Percentiles rank a stretch among this genome's conserved stretches.
Evolutionary conservation across 192 early-diverging fungal genomes (phyloP).

Genomic region (Thamnidium elegans): DNA sequence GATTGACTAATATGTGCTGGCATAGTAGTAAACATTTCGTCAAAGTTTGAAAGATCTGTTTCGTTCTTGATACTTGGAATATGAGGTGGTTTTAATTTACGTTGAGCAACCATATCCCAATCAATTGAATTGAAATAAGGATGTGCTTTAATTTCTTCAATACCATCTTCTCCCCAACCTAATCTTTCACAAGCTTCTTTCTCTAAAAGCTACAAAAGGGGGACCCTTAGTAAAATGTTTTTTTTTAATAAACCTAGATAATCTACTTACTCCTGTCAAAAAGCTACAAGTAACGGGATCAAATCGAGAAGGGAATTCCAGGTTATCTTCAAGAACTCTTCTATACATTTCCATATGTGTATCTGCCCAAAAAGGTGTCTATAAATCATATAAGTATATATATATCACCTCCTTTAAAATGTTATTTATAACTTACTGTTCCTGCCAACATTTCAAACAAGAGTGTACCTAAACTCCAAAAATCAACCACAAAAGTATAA

Average conservation of each 20-base stretch:
- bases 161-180: slow-evolving; percentile 53
- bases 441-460: slow-evolving; percentile 75
- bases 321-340: slow-evolving; percentile 48
- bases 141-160: slow-evolving; percentile 70
- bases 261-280: slow-evolving; percentile 42
- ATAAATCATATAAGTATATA: background rate
- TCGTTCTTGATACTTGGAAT: slow-evolving; percentile 57
- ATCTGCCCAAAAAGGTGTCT: slow-evolving; percentile 62
- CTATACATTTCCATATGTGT: slow-evolving; percentile 57
- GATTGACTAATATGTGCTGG: slow-evolving; percentile 37
- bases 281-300: slow-evolving; percentile 41
- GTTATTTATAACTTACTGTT: slow-evolving; percentile 27
- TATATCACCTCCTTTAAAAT: background rate
- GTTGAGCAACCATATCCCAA: slow-evolving; percentile 58
- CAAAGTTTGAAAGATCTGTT: slow-evolving; percentile 54
- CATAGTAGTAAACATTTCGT: slow-evolving; percentile 50
- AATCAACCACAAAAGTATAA: slow-evolving; percentile 75
- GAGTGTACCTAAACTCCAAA: slow-evolving; percentile 79
- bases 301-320: slow-evolving; percentile 47
- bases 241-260: background rate
- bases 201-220: slow-evolving; percentile 44
- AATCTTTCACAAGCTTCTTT: slow-evolving; percentile 59
- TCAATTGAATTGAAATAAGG: slow-evolving; percentile 67
- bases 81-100: slow-evolving; percentile 59
- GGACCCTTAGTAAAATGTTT: background rate